Evolutionary conservation across 306 rosid genomes (phyloP).

Genomic region (Cicer chorassanicum): DNA sequence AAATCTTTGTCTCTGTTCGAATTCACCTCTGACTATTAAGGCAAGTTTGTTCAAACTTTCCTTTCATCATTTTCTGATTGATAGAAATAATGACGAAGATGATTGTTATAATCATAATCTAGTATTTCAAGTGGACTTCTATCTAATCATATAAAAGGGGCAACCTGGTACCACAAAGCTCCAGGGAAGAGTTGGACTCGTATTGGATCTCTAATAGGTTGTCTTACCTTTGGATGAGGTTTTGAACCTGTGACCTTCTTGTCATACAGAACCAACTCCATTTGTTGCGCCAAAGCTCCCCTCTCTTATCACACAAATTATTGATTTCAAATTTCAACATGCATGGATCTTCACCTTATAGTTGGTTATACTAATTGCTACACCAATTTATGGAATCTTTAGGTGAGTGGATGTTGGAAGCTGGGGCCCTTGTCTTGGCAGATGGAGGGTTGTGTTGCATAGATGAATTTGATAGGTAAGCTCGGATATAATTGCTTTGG

Average conservation of each 20-base stretch:
- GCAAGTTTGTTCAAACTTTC: not conserved
- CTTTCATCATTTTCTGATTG: conserved; percentile 13
- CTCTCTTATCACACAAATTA: not conserved
- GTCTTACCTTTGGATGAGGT: conserved; percentile 10
- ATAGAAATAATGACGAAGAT: not conserved
- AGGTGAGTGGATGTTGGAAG: conserved; percentile 99
- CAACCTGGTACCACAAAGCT: conserved; percentile 17
- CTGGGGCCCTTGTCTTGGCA: conserved; percentile 97
- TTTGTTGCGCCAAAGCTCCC: not conserved
- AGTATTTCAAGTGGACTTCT: conserved; percentile 24
- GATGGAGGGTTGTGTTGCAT: conserved; percentile 99
- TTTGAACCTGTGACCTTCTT: not conserved
- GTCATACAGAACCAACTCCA: not conserved
- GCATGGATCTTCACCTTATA: conserved; percentile 30
- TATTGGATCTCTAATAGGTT: conserved; percentile 7
- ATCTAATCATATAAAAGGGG: not conserved
- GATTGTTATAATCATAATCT: conserved; percentile 31
- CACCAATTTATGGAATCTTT: conserved; percentile 36
- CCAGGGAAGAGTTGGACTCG: not conserved
- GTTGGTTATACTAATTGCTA: conserved; percentile 30
- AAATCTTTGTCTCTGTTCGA: conserved; percentile 38
- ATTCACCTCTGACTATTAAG: not conserved
- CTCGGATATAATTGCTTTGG: conserved; percentile 27
- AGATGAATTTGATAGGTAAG: conserved; percentile 92
- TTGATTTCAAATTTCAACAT: conserved; percentile 33